These are phyloP conservation scores for Megacollybia platyphylla DNA, from an alignment of 1,284 basidiomycete genomes.

Conservation along the genomic window DNA sequence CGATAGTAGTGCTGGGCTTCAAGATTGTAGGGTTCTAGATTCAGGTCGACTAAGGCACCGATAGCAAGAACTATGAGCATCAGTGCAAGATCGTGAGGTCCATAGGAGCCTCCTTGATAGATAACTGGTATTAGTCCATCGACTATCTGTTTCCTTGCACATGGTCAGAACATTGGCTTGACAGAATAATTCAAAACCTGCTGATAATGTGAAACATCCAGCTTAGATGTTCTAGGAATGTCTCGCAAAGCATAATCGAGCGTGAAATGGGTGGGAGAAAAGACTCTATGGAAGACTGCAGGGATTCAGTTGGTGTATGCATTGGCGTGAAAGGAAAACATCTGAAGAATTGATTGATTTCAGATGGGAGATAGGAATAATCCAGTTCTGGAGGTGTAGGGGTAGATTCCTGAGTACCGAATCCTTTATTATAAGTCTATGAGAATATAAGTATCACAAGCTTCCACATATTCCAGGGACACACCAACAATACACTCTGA, in stretches of 20 bases:
- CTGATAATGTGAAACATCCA: conserved; percentile 43
- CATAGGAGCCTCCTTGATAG: conserved; percentile 25
- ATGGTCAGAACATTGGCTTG: too few relatives aligned
- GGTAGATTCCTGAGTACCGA: conserved; percentile 5
- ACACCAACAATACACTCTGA: conserved; percentile 29
- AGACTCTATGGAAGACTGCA: conserved; percentile 25
- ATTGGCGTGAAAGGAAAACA: conserved; percentile 29
- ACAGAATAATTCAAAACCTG: not conserved
- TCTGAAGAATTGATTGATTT: conserved; percentile 23
- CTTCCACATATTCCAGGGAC: conserved; percentile 6
- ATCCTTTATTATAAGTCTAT: conserved; percentile 6
- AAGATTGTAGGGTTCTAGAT: conserved; percentile 31
- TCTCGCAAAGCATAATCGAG: conserved; percentile 29
- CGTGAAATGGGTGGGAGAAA: conserved; percentile 29
- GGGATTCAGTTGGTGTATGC: conserved; percentile 16
- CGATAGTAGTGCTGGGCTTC: conserved; percentile 44
- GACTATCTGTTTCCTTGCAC: conserved; percentile 22
- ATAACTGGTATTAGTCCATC: conserved; percentile 31
- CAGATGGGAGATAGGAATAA: conserved; percentile 25
- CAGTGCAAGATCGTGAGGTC: conserved; percentile 37
- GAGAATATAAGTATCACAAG: conserved; percentile 1
- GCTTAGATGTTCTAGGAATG: conserved; percentile 34
- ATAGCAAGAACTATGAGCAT: conserved; percentile 36
- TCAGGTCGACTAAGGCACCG: conserved; percentile 35
- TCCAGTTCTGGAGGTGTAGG: conserved; percentile 21